A percentile compares a stretch with the other conserved stretches of the same genome.
phyloP scores from a whole-genome alignment of 768 basidiomycete genomes.

The Amanita pseudoporphyria region DNA sequence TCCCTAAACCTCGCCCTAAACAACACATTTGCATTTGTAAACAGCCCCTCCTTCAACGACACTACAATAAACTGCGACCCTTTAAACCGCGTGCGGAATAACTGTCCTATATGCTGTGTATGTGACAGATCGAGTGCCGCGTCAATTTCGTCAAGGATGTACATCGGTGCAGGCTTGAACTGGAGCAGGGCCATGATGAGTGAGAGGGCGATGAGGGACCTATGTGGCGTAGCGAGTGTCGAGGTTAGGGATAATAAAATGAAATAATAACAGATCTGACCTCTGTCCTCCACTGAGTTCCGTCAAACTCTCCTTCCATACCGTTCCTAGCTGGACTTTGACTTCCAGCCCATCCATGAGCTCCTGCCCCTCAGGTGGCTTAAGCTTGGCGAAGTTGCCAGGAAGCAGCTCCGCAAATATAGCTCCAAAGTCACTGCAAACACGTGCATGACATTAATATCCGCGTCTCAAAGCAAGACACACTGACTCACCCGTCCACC shows the following conservation, averaged over 20 bases:
- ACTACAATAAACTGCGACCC: conserved; percentile 98
- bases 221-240: conserved; percentile 20
- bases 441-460: not conserved
- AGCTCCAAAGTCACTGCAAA: conserved; percentile 79
- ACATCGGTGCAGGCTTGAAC: conserved; percentile 99
- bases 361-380: conserved; percentile 89
- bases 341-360: conserved; percentile 94
- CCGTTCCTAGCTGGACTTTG: conserved; percentile 87
- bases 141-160: conserved; percentile 98
- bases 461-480: not conserved
- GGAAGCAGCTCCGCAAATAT: conserved; percentile 95
- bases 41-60: conserved; percentile 91
- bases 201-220: conserved; percentile 94
- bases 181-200: conserved; percentile 99
- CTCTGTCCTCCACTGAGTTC: conserved; percentile 96
- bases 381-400: conserved; percentile 92
- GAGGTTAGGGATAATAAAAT: not conserved
- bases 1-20: conserved; percentile 92
- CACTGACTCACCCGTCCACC: conserved; percentile 72
- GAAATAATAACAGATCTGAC: conserved; percentile 29
- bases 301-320: conserved; percentile 97
- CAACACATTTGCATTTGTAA: conserved; percentile 94
- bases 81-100: conserved; percentile 97
- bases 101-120: conserved; percentile 94
- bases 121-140: conserved; percentile 94